Base-by-base conservation (phyloP, 2,329 filamentous ascomycete genomes). In the Grosmannia clavigera region DNA sequence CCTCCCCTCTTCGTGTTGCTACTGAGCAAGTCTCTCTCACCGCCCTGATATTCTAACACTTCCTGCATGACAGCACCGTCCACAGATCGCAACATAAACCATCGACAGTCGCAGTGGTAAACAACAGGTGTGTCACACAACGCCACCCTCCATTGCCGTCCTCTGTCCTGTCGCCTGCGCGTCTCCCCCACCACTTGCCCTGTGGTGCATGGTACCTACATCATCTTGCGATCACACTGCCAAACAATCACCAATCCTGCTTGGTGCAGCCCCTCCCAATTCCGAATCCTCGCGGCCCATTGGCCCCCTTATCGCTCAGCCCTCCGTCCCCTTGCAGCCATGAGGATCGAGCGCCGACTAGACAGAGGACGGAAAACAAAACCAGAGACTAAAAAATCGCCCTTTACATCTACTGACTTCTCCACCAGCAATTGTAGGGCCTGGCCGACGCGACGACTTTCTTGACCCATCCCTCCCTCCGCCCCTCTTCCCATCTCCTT, bases 101-200 rank as follows among this genome's bases (percentile, higher is more conserved):
- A 46, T 43, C 19, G n/a, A 43, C n/a, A 27, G n/a, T 19, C n/a
- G 4, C n/a, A 38, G 53, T n/a, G 22, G 25, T 33, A 31, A 27
- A 7, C 48, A 60, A 19, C 55, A 61, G 60, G 63, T 61, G 58
- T 62, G 63, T 63, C 64, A 62, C 63, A 62, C 63, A 61, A 43
- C 48, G 33, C 58, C 54, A 61, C 58, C 56, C 61, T 56, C 50
- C 50, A 33, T 50, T 43, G 16, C 57, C 58, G 11, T 25, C 51
- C 27, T 58, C 54, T 54, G 55, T 14, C 60, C 62, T 65, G 48
- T 65, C 59, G 52, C 29, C 50, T 55, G 55, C 58, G 38, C 50
- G 60, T 54, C 62, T 58, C 57, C 35, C 52, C 60, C 40, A 61
- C 62, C 58, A 46, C 35, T 50, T 29, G 40, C 29, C 35, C 55